Conservation (phyloP, 768 basidiomycete species). For the Termitomyces sp. region DNA sequence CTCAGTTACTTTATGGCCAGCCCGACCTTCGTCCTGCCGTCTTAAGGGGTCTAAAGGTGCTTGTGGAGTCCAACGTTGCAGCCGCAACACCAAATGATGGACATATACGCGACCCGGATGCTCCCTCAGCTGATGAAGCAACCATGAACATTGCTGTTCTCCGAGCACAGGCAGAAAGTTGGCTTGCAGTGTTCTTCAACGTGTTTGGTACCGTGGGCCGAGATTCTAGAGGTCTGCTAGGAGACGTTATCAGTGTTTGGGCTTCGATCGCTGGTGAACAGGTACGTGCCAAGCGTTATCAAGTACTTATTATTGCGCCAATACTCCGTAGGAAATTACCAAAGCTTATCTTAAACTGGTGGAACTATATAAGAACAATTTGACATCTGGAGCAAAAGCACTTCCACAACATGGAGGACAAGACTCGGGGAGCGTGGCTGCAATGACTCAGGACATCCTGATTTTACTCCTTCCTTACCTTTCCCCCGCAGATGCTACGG, state of each 20-base stretch:
- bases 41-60: slow-evolving; percentile 70
- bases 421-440: slow-evolving; percentile 39
- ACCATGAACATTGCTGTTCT: slow-evolving; percentile 65
- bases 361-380: slow-evolving; percentile 60
- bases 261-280: slow-evolving; percentile 68
- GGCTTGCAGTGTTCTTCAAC: slow-evolving; percentile 94
- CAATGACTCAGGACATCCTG: slow-evolving; percentile 80
- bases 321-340: slow-evolving; percentile 52
- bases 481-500: slow-evolving; percentile 49
- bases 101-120: slow-evolving; percentile 19
- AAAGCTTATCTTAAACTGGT: slow-evolving; percentile 79
- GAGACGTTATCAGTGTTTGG: slow-evolving; percentile 89
- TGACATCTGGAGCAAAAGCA: slow-evolving; percentile 33
- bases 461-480: slow-evolving; percentile 78
- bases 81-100: slow-evolving; percentile 35
- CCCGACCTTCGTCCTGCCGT: slow-evolving; percentile 77
- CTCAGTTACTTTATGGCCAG: slow-evolving; percentile 89
- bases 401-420: slow-evolving; percentile 21
- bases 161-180: slow-evolving; percentile 77
- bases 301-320: background rate
- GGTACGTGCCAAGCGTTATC: slow-evolving; percentile 30
- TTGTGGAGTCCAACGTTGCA: slow-evolving; percentile 76
- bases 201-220: slow-evolving; percentile 85
- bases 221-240: slow-evolving; percentile 71
- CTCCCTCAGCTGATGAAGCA: slow-evolving; percentile 55